phyloP scores from a whole-genome alignment of 169 alveolate species.

The Cystoisospora suis region DNA sequence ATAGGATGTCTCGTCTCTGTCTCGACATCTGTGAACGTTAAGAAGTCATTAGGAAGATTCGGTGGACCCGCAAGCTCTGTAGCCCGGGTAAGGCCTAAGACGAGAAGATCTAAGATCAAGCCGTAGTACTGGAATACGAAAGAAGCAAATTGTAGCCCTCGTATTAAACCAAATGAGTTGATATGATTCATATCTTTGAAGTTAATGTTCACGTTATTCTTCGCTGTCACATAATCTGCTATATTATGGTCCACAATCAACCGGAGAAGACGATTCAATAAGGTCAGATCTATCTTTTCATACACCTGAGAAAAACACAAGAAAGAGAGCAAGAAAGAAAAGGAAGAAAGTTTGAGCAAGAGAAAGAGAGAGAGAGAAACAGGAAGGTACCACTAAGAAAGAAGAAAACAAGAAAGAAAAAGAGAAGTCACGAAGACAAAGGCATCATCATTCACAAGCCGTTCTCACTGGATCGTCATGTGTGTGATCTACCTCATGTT shows the following conservation, averaged over 20 bases:
- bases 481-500: too few relatives aligned
- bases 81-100: constrained; percentile 98
- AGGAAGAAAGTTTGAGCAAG: too few relatives aligned
- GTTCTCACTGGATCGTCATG: too few relatives aligned
- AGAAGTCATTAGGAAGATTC: constrained; percentile 94
- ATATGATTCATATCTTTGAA: constrained; percentile 99
- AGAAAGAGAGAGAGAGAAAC: constrained; percentile 10
- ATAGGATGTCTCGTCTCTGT: constrained; percentile 98
- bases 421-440: too few relatives aligned
- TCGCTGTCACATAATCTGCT: constrained; percentile 99
- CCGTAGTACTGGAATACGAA: constrained; percentile 93
- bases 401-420: neutral
- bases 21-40: constrained; percentile 92
- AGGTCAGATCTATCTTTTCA: constrained; percentile 98
- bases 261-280: constrained; percentile 96
- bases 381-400: neutral
- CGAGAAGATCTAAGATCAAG: constrained; percentile 91
- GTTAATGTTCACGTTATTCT: constrained; percentile 96
- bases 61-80: constrained; percentile 99
- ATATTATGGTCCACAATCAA: constrained; percentile 99
- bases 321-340: neutral
- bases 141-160: constrained; percentile 98
- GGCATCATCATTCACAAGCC: too few relatives aligned
- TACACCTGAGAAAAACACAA: constrained; percentile 73
- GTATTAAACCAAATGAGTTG: constrained; percentile 96